A percentile compares a stretch with the other conserved stretches of the same genome.
phyloP scores from a whole-genome alignment of 2,329 filamentous ascomycete genomes.

The Teratosphaeria zuluensis region DNA sequence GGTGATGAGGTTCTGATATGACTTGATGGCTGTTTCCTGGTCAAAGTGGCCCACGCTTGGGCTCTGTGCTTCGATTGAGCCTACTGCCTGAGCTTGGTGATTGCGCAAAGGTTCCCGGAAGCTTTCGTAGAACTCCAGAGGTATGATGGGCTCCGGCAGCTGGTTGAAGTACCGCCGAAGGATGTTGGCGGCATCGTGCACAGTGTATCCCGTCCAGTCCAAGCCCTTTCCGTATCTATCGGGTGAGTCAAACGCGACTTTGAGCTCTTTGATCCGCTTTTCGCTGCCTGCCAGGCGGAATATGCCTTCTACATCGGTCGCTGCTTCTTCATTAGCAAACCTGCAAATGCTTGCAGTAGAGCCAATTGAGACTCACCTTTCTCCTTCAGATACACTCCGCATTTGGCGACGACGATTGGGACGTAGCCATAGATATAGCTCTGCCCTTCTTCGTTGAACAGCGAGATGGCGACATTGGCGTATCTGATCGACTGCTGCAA shows the following conservation, averaged over 20 bases:
- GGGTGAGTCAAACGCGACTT: conserved; percentile 83
- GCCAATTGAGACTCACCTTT: conserved; percentile 59
- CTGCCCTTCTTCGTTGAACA: conserved; percentile 83
- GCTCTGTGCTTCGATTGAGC: conserved; percentile 51
- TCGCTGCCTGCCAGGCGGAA: conserved; percentile 93
- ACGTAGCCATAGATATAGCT: conserved; percentile 99
- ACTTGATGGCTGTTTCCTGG: conserved; percentile 62
- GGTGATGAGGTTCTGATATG: conserved; percentile 84
- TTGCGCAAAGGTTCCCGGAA: conserved; percentile 75
- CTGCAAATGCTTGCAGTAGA: conserved; percentile 16
- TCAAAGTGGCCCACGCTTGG: conserved; percentile 68
- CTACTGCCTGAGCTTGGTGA: conserved; percentile 60
- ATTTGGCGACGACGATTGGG: conserved; percentile 96
- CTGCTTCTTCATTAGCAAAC: conserved; percentile 36
- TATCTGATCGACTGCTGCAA: conserved; percentile 92
- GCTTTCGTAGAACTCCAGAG: conserved; percentile 80
- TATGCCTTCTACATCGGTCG: conserved; percentile 89
- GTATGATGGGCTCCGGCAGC: conserved; percentile 91
- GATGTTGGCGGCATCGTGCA: conserved; percentile 96
- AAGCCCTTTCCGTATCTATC: conserved; percentile 93
- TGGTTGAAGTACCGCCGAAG: conserved; percentile 92
- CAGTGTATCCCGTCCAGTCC: conserved; percentile 94
- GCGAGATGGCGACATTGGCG: conserved; percentile 93
- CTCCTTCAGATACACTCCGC: conserved; percentile 93
- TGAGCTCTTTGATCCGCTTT: conserved; percentile 95